A percentile compares a stretch with the other conserved stretches of the same genome.
phyloP scores from a whole-genome alignment of 768 basidiomycete genomes.

The Suillus fuscotomentosus region DNA sequence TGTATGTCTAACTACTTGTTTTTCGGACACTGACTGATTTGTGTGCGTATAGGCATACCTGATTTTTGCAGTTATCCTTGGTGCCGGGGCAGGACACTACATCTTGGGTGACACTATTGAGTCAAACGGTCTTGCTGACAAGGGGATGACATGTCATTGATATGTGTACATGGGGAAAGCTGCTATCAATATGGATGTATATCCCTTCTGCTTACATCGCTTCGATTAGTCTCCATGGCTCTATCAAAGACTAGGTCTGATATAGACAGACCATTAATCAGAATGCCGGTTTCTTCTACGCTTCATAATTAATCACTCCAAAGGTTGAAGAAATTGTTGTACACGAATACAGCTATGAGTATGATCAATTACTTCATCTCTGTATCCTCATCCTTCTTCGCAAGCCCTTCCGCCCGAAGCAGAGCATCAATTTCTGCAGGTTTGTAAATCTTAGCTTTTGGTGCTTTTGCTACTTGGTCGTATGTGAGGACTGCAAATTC shows the following conservation, averaged over 20 bases:
- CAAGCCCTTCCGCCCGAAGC: conserved; percentile 74
- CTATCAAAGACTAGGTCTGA: background rate
- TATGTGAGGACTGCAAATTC: conserved; percentile 95
- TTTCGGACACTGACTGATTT: background rate
- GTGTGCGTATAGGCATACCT: conserved; percentile 67
- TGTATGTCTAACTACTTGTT: conserved; percentile 42
- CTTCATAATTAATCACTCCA: background rate
- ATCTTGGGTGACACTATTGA: conserved; percentile 69
- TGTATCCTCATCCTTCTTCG: conserved; percentile 82
- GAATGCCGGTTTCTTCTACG: background rate
- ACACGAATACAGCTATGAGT: conserved; percentile 1
- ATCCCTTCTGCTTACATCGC: background rate
- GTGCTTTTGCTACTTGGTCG: conserved; percentile 71
- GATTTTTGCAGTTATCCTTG: conserved; percentile 76
- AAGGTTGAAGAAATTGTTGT: background rate
- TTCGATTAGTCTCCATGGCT: background rate
- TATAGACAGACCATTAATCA: background rate
- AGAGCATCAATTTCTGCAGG: conserved; percentile 87
- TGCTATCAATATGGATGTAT: background rate
- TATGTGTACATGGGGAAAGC: background rate
- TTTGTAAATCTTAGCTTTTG: conserved; percentile 88
- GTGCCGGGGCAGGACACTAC: conserved; percentile 83
- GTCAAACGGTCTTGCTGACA: conserved; percentile 45
- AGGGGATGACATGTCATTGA: conserved; percentile 82
- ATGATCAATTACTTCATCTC: conserved; percentile 61